A percentile compares a stretch with the other conserved stretches of the same genome.
phyloP scores from a whole-genome alignment of 129 eudicot genomes.

The Helichrysum umbraculigerum region DNA sequence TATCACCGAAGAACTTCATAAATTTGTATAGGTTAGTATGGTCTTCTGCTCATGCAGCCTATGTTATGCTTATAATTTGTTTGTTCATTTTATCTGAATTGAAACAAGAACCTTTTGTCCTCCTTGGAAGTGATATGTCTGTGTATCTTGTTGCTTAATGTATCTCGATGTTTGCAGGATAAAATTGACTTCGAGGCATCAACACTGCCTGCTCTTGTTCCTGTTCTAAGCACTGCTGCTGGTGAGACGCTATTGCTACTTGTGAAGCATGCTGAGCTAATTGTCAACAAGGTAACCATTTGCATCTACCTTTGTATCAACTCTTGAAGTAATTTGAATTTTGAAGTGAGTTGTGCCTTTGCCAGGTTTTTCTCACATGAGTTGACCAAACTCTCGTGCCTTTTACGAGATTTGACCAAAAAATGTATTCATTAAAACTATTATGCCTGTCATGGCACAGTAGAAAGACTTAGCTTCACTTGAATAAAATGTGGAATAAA shows the following conservation, averaged over 20 bases:
- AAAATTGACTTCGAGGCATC: slow-evolving; percentile 89
- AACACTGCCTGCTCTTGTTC: slow-evolving; percentile 90
- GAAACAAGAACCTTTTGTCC: background rate
- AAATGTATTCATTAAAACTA: background rate
- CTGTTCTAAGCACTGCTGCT: slow-evolving; percentile 85
- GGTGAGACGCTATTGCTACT: slow-evolving; percentile 93
- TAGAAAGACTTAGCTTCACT: background rate
- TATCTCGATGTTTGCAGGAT: slow-evolving; percentile 54
- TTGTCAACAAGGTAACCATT: slow-evolving; percentile 78
- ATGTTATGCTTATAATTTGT: background rate
- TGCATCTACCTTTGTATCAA: slow-evolving; percentile 1
- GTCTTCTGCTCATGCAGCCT: background rate
- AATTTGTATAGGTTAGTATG: background rate
- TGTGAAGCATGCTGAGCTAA: slow-evolving; percentile 95
- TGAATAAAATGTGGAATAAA: slow-evolving; percentile 6
- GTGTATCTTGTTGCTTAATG: background rate
- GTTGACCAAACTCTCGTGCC: background rate
- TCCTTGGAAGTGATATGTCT: slow-evolving; percentile 14
- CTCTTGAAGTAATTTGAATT: background rate
- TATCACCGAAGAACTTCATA: background rate
- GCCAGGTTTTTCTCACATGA: background rate
- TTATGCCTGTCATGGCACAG: background rate
- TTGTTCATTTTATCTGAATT: background rate
- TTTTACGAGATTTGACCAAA: background rate
- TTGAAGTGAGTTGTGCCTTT: background rate